phyloP scores from a whole-genome alignment of 2,329 filamentous ascomycete species.

The Teratosphaeria destructans region DNA sequence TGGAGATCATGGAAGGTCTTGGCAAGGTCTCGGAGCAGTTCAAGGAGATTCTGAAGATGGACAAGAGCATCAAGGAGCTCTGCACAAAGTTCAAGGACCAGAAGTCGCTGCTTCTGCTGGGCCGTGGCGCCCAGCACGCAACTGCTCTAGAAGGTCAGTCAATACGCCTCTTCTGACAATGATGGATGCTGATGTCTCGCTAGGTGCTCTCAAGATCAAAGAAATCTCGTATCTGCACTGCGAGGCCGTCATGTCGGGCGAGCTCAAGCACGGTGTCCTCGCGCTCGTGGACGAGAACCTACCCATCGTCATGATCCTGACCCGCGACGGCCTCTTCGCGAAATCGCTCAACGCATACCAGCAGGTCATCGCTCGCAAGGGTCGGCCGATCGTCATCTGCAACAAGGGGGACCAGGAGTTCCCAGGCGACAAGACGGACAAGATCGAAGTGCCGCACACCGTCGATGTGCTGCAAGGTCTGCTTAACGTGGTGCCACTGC shows the following conservation, averaged over 20 bases:
- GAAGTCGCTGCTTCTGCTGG: slow-evolving; percentile 87
- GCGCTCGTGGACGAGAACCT: slow-evolving; percentile 96
- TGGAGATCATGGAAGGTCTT: slow-evolving; percentile 94
- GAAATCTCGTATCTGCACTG: slow-evolving; percentile 99
- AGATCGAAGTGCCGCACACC: slow-evolving; percentile 94
- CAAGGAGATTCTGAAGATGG: slow-evolving; percentile 79
- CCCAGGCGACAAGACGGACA: slow-evolving; percentile 75
- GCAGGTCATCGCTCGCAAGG: slow-evolving; percentile 92
- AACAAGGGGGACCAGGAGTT: slow-evolving; percentile 86
- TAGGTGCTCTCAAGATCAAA: slow-evolving; percentile 93
- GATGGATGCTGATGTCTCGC: neutral
- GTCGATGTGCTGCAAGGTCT: slow-evolving; percentile 93
- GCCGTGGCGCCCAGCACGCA: slow-evolving; percentile 91
- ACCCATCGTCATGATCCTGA: slow-evolving; percentile 99
- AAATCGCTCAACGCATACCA: slow-evolving; percentile 99
- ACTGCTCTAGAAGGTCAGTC: slow-evolving; percentile 75
- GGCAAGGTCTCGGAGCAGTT: slow-evolving; percentile 82
- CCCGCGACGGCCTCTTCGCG: slow-evolving; percentile 87
- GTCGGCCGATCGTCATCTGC: slow-evolving; percentile 98
- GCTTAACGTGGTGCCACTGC: slow-evolving; percentile 92
- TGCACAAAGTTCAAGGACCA: slow-evolving; percentile 94
- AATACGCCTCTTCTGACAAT: neutral
- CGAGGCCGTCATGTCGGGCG: slow-evolving; percentile 99
- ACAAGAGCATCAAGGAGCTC: slow-evolving; percentile 87
- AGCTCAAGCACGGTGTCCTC: slow-evolving; percentile 97